phyloP scores from a whole-genome alignment of 495 filamentous ascomycete species.

The Recurvomyces mirabilis region DNA sequence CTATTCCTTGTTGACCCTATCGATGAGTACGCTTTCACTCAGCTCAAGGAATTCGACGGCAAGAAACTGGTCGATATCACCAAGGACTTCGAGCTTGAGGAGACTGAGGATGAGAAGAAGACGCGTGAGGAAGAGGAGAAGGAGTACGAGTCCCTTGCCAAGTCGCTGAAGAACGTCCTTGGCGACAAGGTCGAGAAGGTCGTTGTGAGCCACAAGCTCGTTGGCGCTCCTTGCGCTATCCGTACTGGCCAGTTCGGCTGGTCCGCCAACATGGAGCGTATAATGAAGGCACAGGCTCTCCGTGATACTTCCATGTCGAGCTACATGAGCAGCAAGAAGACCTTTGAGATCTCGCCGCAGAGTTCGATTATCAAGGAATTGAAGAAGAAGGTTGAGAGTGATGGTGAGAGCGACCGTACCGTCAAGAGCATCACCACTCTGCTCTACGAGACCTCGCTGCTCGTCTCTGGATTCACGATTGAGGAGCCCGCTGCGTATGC shows the following conservation, averaged over 20 bases:
- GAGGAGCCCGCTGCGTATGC: constrained; percentile 96
- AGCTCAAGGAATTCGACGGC: constrained; percentile 98
- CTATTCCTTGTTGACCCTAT: constrained; percentile 99
- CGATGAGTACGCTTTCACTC: constrained; percentile 99
- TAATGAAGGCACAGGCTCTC: constrained; percentile 99
- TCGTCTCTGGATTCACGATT: constrained; percentile 98
- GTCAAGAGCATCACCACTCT: constrained; percentile 98
- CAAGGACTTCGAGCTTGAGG: constrained; percentile 99
- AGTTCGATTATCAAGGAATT: constrained; percentile 96
- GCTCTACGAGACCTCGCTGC: constrained; percentile 93
- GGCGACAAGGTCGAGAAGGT: constrained; percentile 99
- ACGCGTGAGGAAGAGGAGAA: constrained; percentile 93
- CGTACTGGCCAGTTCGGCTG: constrained; percentile 99
- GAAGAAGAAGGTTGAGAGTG: constrained; percentile 89
- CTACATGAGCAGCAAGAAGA: constrained; percentile 99
- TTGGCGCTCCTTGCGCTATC: constrained; percentile 92
- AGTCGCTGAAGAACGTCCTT: constrained; percentile 95
- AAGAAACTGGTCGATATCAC: constrained; percentile 99
- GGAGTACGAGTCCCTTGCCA: constrained; percentile 86
- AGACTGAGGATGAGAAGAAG: constrained; percentile 99
- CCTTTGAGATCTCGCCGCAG: constrained; percentile 99
- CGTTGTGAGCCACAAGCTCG: constrained; percentile 95
- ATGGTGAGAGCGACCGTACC: constrained; percentile 94
- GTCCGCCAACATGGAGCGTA: constrained; percentile 99
- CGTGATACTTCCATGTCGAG: constrained; percentile 98